Conservation (phyloP, 108 stramenopile species). For the Cyclotella atomus region DNA sequence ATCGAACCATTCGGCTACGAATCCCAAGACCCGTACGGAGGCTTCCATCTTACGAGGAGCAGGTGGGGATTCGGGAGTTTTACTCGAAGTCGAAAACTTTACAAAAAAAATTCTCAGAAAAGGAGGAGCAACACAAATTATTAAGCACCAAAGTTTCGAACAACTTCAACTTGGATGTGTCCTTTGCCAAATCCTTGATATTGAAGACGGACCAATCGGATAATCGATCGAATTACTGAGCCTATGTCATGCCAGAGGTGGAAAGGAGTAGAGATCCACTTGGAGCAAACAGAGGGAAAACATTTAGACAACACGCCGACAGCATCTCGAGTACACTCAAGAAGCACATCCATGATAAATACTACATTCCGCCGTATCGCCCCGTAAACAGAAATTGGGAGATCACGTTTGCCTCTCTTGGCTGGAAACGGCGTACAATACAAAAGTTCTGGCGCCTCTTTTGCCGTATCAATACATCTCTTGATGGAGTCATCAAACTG, state of each 20-base stretch:
- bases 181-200: no score
- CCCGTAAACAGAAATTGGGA: constrained; percentile 53
- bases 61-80: no score
- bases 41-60: no score
- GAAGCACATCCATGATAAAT: constrained; percentile 19
- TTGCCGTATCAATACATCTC: constrained; percentile 46
- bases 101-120: no score
- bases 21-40: constrained; percentile 35
- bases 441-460: constrained; percentile 57
- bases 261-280: constrained; percentile 27
- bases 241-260: constrained; percentile 26
- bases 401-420: constrained; percentile 47
- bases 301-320: constrained; percentile 19
- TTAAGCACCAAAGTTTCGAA: no score
- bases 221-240: neutral
- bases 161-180: neutral
- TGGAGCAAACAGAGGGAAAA: constrained; percentile 40
- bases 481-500: constrained; percentile 37
- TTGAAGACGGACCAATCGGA: neutral
- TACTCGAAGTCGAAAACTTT: no score
- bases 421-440: constrained; percentile 46
- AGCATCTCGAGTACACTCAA: constrained; percentile 12
- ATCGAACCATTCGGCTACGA: constrained; percentile 60
- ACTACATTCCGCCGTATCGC: constrained; percentile 52
- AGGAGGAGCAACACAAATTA: no score